Evolutionary conservation across 73 alveolate genomes (phyloP).

Genomic region (Paraurostyla sp.): DNA sequence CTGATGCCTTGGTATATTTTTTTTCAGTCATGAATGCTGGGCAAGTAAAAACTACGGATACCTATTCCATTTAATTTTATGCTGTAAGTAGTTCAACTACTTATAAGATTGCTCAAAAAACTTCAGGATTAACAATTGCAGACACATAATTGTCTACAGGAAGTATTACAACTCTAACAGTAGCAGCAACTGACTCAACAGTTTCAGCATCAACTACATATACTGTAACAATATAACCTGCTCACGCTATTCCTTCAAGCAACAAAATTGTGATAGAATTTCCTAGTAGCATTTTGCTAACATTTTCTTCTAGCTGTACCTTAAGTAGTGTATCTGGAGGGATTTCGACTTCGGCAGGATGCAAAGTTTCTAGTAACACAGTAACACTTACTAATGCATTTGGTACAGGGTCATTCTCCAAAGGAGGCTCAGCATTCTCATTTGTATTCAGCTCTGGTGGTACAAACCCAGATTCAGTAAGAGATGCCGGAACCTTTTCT

Average conservation of each 20-base stretch:
- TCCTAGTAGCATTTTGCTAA: conserved; percentile 27
- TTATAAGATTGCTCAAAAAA: background rate
- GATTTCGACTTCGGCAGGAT: background rate
- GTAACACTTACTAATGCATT: background rate
- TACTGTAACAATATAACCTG: background rate
- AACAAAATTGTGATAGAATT: conserved; percentile 26
- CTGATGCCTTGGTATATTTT: background rate
- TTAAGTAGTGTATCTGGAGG: background rate
- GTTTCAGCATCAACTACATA: background rate
- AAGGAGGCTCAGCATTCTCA: conserved; percentile 34
- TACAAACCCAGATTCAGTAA: conserved; percentile 53
- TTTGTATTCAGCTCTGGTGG: conserved; percentile 41
- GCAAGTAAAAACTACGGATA: background rate
- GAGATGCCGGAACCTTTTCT: conserved; percentile 47
- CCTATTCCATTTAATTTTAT: background rate
- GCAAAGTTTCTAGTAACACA: conserved; percentile 40
- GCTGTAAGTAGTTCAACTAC: background rate
- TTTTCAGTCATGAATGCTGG: background rate
- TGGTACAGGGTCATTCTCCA: background rate
- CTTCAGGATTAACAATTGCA: background rate
- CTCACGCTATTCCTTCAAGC: conserved; percentile 52
- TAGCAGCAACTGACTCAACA: background rate
- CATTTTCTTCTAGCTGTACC: conserved; percentile 13
- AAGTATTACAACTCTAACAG: background rate
- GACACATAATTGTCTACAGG: background rate